A percentile compares a stretch with the other conserved stretches of the same genome.
phyloP scores from a whole-genome alignment of 192 early-diverging fungal genomes.

The Entophlyctis luteolus region DNA sequence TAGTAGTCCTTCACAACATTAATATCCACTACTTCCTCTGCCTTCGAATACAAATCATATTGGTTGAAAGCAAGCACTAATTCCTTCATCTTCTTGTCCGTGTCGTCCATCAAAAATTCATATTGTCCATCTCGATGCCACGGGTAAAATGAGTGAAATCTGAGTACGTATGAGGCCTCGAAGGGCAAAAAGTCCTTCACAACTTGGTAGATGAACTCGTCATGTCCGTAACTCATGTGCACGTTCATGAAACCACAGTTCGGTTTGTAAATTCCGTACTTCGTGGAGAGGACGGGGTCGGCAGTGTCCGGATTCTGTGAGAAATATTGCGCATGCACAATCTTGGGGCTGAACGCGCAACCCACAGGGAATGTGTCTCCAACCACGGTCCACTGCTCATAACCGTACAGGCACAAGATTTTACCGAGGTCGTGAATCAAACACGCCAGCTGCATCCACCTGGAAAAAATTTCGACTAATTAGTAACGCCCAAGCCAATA shows the following conservation, averaged over 20 bases:
- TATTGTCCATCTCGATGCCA: conserved; percentile 42
- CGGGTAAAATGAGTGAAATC: conserved; percentile 54
- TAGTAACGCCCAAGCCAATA: background rate
- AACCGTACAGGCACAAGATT: conserved; percentile 39
- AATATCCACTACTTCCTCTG: conserved; percentile 35
- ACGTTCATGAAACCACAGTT: conserved; percentile 48
- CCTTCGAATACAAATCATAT: conserved; percentile 54
- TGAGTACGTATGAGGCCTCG: conserved; percentile 43
- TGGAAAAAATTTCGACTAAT: background rate
- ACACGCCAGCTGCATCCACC: conserved; percentile 46
- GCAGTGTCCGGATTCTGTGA: conserved; percentile 37
- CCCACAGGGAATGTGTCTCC: conserved; percentile 58
- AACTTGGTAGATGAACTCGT: conserved; percentile 54
- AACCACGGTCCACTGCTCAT: conserved; percentile 52
- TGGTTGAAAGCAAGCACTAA: conserved; percentile 49
- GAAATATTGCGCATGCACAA: conserved; percentile 42
- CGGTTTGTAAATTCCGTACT: conserved; percentile 44
- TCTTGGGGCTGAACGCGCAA: conserved; percentile 37
- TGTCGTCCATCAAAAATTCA: conserved; percentile 39
- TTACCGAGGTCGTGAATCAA: conserved; percentile 57
- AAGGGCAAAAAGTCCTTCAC: conserved; percentile 37
- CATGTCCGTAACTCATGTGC: conserved; percentile 50
- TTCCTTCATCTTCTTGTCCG: conserved; percentile 40
- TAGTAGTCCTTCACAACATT: conserved; percentile 41
- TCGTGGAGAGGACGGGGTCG: conserved; percentile 27